Evolutionary conservation across 2,329 filamentous ascomycete genomes (phyloP).

Genomic region (Pezicula radicicola): DNA sequence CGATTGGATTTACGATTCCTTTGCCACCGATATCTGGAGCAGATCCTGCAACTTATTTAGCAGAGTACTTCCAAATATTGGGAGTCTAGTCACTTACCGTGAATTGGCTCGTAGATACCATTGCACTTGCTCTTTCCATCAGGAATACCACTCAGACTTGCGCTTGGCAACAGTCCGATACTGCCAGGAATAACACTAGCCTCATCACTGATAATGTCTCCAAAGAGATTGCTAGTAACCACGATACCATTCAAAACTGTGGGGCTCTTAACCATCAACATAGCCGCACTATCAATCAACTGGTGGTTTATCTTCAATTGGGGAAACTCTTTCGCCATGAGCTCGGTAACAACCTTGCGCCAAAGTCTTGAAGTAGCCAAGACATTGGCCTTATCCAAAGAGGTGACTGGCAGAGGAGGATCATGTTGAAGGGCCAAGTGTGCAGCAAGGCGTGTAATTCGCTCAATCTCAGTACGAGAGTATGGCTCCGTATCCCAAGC

Average conservation of each 20-base stretch:
- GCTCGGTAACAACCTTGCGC: constrained; percentile 81
- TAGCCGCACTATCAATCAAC: constrained; percentile 93
- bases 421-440: constrained; percentile 75
- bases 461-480: constrained; percentile 80
- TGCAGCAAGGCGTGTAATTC: constrained; percentile 78
- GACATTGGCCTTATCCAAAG: constrained; percentile 94
- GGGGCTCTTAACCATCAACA: constrained; percentile 97
- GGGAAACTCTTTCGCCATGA: constrained; percentile 86
- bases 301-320: constrained; percentile 82
- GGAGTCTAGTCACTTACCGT: constrained; percentile 57
- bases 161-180: constrained; percentile 83
- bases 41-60: constrained; percentile 52
- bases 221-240: constrained; percentile 91
- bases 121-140: constrained; percentile 83
- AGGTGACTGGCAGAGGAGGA: constrained; percentile 77
- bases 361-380: constrained; percentile 86
- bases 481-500: constrained; percentile 88
- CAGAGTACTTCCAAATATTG: constrained; percentile 2
- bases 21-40: constrained; percentile 92
- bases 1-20: constrained; percentile 88
- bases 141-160: constrained; percentile 81
- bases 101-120: constrained; percentile 97
- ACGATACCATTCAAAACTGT: constrained; percentile 84
- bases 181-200: constrained; percentile 91
- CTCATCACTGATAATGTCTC: constrained; percentile 95